Conservation (phyloP, 345 rosid species). For the sweet orange (Citrus sinensis) region DVS_A1.0 CM039163.1:49381501-49382000, state of each 20-base stretch:
- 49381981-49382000: neutral
- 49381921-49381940: constrained; percentile 68
- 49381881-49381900: constrained; percentile 67
- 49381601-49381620: constrained; percentile 7
- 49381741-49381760: neutral
- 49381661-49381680: constrained; percentile 96
- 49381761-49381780: no score
- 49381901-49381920: constrained; percentile 58
- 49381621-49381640: constrained; percentile 60
- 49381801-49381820: no score
- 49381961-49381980: neutral
- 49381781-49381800: no score
- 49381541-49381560: neutral
- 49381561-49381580: neutral
- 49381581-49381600: neutral
- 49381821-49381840: no score
- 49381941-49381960: constrained; percentile 36
- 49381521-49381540: neutral
- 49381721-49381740: neutral
- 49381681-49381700: constrained; percentile 87
- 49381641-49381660: constrained; percentile 88
- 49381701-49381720: neutral
- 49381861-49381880: constrained; percentile 34
- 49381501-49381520: constrained; percentile 7
- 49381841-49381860: neutral